Evolutionary conservation across 1,284 basidiomycete species (phyloP).

Genomic region (Ceratobasidium sp.): DNA sequence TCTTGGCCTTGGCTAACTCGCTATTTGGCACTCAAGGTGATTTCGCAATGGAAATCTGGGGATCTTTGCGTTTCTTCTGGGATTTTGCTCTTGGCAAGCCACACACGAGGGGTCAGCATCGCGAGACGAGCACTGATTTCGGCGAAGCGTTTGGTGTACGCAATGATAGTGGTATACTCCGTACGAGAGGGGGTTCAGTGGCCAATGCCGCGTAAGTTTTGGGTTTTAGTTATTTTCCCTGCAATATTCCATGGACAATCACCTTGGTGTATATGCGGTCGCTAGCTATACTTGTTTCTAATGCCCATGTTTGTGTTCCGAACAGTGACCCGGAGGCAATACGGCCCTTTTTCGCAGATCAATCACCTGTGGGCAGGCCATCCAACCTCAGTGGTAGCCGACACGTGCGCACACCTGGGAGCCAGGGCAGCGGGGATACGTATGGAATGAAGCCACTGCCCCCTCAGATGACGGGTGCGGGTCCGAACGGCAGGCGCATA

Average conservation of each 20-base stretch:
- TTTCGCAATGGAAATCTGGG: constrained; percentile 73
- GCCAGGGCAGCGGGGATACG: constrained; percentile 37
- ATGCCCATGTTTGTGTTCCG: constrained; percentile 13
- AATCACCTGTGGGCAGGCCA: background rate
- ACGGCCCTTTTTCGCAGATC: constrained; percentile 32
- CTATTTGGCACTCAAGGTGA: constrained; percentile 62
- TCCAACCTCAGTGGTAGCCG: constrained; percentile 34
- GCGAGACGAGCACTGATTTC: constrained; percentile 58
- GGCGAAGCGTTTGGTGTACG: constrained; percentile 66
- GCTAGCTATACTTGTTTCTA: constrained; percentile 5
- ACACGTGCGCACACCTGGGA: constrained; percentile 35
- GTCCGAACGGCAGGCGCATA: constrained; percentile 13
- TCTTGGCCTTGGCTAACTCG: background rate
- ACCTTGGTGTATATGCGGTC: too few species aligned
- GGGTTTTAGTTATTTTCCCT: background rate
- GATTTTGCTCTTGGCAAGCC: constrained; percentile 64
- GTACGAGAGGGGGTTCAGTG: constrained; percentile 22
- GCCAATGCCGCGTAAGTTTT: constrained; percentile 32
- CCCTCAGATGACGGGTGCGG: background rate
- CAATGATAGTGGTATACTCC: constrained; percentile 10
- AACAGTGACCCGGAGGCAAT: constrained; percentile 39
- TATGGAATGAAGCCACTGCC: constrained; percentile 38
- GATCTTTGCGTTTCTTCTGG: constrained; percentile 74
- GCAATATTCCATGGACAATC: constrained; percentile 15
- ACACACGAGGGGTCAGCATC: constrained; percentile 57